A percentile compares a stretch with the other conserved stretches of the same genome.
phyloP scores from a whole-genome alignment of 1,284 basidiomycete genomes.

The Ceratobasidium theobromae region DNA sequence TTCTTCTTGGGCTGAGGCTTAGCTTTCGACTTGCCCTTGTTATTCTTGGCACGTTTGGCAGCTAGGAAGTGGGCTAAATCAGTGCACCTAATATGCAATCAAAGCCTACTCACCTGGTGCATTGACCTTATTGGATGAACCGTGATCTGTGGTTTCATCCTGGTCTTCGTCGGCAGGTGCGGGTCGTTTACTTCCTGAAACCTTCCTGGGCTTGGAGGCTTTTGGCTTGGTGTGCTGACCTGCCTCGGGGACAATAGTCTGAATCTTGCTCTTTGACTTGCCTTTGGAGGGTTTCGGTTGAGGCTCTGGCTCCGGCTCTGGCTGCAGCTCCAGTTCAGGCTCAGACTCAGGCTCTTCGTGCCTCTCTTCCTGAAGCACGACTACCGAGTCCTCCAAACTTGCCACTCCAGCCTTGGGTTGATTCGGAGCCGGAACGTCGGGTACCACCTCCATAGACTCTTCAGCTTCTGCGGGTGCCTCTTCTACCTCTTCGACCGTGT shows the following conservation, averaged over 20 bases:
- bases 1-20: neutral
- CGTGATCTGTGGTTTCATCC: neutral
- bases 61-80: neutral
- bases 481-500: neutral
- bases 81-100: neutral
- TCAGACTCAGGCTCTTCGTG: neutral
- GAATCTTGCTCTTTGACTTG: constrained; percentile 14
- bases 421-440: neutral
- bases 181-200: constrained; percentile 14
- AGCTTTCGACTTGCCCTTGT: neutral
- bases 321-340: neutral
- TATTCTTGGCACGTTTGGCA: constrained; percentile 11
- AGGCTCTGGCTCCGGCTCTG: neutral
- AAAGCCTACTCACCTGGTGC: neutral
- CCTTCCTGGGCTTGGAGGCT: neutral
- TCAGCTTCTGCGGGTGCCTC: neutral
- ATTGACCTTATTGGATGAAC: neutral
- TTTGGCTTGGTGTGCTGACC: neutral
- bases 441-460: neutral
- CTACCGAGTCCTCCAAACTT: neutral
- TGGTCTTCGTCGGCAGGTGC: constrained; percentile 6
- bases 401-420: neutral
- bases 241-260: constrained; percentile 10
- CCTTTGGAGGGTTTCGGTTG: neutral
- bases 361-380: neutral